A percentile compares a stretch with the other conserved stretches of the same genome.
Evolutionary conservation across 2,329 filamentous ascomycete species (phyloP).

Genomic region (Botryotinia globosa): DNA sequence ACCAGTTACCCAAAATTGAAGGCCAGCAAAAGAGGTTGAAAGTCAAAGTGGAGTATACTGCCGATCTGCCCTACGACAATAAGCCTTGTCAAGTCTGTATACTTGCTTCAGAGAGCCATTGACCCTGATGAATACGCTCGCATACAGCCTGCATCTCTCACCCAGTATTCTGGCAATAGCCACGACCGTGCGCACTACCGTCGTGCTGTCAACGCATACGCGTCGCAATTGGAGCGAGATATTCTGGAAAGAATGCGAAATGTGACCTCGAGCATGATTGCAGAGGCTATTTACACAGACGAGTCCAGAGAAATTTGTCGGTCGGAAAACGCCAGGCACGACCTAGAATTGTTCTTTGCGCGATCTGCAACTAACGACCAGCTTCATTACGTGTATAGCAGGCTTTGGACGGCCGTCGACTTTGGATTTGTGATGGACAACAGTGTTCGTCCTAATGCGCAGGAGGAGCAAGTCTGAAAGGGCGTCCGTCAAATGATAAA

Average conservation of each 20-base stretch:
- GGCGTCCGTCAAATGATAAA: not conserved
- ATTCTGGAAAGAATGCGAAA: not conserved
- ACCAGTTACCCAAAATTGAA: not conserved
- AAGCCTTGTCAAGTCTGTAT: not conserved
- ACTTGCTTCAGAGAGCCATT: not conserved
- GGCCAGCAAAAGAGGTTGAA: not conserved
- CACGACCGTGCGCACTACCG: not conserved
- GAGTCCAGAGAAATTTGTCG: not conserved
- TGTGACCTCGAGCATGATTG: not conserved
- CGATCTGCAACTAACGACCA: not conserved
- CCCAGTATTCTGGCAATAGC: not conserved
- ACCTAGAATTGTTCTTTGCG: not conserved
- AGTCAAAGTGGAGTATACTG: rapidly evolving
- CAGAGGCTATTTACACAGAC: not conserved
- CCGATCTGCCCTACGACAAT: not conserved
- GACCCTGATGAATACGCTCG: rapidly evolving
- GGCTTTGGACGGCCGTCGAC: not conserved
- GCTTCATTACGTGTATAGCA: not conserved
- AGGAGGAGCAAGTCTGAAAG: not conserved
- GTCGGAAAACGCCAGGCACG: not conserved
- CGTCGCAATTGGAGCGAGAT: not conserved
- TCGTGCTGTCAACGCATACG: not conserved
- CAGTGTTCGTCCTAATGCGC: not conserved
- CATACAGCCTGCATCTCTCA: not conserved
- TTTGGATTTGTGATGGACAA: not conserved